Evolutionary conservation across 2,329 filamentous ascomycete species (phyloP), one percentile per base, ranked within the genome.

Genomic region (Aureobasidium mangrovei): DNA sequence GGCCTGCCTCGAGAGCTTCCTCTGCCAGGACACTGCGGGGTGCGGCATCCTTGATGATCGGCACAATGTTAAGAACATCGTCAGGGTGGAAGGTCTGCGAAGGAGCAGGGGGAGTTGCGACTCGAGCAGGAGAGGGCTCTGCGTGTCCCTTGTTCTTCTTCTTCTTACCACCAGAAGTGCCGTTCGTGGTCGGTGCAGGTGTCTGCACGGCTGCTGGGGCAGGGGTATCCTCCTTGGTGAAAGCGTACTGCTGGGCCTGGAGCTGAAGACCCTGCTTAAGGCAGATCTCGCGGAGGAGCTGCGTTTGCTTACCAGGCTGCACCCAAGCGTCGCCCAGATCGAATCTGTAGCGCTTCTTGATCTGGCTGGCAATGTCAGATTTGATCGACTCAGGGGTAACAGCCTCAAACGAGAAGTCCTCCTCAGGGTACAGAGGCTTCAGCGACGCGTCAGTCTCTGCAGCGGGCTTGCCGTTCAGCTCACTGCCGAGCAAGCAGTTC

Each of bases 1-100:
- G 88, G 27, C 93, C 93, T 55, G 91, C 93, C 70, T 98, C 93
- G 41, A 98, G 77, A 10, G 93, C 91, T 72, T 98, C 93, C 69
- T 98, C 93, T 0, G 93, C 91, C 58, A 98, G 79, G 28, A 88
- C 77, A 68, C 91, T 96, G 71, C 88, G 86, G 38, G 91, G 93
- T 57, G 87, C 85, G 3, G 93, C 93, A 68, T 98, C 91, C 77
- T 97, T 97, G 65, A 97, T 82, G 43, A 97, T 74, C 6, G 93
- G 93, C n/a, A 96, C 88, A 57, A 96, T 78, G 71, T 96, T 96
- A 61, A 95, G 72, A 59, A 98, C 80, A 63, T 98, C 90, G 57
- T 95, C 90, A 0, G 88, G 77, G 49, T 75, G 78, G 72, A 98
- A 97, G 0, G 87, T 90, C 57, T 69, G 77, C 61, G 62, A 74